A percentile compares a stretch with the other conserved stretches of the same genome.
Evolutionary conservation across 108 stramenopile species (phyloP).

Genomic region (Pseudonitzschia multiseries): DNA sequence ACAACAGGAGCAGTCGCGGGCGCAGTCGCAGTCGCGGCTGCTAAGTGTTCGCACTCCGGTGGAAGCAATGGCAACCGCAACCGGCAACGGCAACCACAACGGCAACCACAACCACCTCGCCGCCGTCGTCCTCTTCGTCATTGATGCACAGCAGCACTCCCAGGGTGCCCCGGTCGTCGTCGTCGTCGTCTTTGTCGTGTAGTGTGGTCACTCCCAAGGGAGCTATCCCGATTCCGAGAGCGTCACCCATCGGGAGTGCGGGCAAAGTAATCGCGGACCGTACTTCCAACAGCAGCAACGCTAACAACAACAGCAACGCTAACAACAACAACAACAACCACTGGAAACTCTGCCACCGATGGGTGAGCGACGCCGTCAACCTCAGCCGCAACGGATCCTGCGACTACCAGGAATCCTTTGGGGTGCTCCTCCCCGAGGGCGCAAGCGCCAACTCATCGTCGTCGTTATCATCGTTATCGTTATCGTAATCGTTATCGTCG

Average conservation of each 20-base stretch:
- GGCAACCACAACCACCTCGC: background rate
- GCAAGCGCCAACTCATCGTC: too few species aligned
- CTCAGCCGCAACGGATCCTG: conserved; percentile 42
- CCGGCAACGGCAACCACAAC: too few species aligned
- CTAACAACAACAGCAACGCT: background rate
- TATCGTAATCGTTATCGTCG: background rate
- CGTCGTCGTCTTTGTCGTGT: background rate
- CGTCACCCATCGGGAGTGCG: too few species aligned
- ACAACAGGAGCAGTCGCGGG: too few species aligned
- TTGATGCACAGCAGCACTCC: background rate
- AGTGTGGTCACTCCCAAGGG: conserved; percentile 6
- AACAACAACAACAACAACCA: background rate
- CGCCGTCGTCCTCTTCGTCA: background rate
- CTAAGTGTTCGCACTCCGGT: too few species aligned
- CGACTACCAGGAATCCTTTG: conserved; percentile 42
- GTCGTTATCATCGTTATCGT: too few species aligned
- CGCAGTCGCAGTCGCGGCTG: too few species aligned
- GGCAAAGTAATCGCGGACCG: too few species aligned
- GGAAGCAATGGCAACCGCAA: background rate
- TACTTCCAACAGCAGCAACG: background rate
- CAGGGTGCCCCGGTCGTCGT: background rate
- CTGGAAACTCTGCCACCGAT: conserved; percentile 76
- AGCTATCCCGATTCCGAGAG: background rate
- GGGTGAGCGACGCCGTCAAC: conserved; percentile 50
- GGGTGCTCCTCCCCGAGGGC: conserved; percentile 2